Conservation (phyloP, 306 rosid species). For the Calophaca sinica region DNA sequence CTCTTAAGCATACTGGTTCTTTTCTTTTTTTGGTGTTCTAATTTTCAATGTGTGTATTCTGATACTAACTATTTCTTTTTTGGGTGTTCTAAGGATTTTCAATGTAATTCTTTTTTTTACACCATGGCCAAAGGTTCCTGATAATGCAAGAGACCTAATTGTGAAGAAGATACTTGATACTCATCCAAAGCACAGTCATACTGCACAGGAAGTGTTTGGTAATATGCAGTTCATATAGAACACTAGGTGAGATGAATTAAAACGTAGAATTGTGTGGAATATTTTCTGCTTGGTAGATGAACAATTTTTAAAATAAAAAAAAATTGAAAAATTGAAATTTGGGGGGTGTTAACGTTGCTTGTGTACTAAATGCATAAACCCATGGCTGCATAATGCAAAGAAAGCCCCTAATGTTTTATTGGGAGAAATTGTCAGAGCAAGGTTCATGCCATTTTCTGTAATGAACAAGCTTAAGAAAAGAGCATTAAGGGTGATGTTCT, state of each 20-base stretch:
- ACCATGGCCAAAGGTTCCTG: constrained; percentile 97
- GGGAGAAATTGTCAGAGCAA: constrained; percentile 88
- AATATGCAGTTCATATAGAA: constrained; percentile 33
- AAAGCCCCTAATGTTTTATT: constrained; percentile 89
- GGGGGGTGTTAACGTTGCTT: constrained; percentile 30
- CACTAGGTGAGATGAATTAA: constrained; percentile 15
- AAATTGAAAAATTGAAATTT: neutral
- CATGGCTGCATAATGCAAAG: constrained; percentile 88
- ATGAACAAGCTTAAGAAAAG: constrained; percentile 99
- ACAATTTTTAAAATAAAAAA: neutral
- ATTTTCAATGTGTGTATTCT: too few relatives aligned
- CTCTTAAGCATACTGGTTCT: too few relatives aligned
- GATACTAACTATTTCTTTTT: too few relatives aligned
- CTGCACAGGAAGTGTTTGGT: constrained; percentile 92
- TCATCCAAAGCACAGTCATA: constrained; percentile 73
- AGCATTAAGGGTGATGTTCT: constrained; percentile 81
- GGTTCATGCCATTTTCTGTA: constrained; percentile 90
- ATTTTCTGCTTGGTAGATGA: neutral
- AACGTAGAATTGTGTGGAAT: constrained; percentile 8
- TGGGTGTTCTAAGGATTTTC: too few relatives aligned
- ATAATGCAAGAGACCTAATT: constrained; percentile 82
- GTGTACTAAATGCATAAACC: constrained; percentile 72
- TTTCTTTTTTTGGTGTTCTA: too few relatives aligned
- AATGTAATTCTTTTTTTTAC: too few relatives aligned
- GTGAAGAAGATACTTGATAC: constrained; percentile 95